These are phyloP conservation scores for Capsicum baccatum DNA, from an alignment of 257 asterid species.

Conservation along the genomic window DNA sequence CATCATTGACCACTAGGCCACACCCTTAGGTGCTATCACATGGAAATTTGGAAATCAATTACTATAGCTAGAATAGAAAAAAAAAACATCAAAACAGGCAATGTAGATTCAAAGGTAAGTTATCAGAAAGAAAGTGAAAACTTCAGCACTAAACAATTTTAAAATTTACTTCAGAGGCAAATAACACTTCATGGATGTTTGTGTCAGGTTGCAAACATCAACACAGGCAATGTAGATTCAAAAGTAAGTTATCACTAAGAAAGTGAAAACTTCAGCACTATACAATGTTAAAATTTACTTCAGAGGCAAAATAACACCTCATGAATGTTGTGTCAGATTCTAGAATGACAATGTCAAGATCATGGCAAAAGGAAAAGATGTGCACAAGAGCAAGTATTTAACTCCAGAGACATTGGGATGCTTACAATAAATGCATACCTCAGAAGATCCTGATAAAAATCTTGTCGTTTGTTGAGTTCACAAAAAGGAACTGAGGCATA, in stretches of 20 bases:
- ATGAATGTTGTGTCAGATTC: not conserved
- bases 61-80: not conserved
- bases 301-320: slow-evolving; percentile 18
- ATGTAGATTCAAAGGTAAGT: too few species aligned
- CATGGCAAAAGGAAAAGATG: not conserved
- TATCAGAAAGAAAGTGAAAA: too few species aligned
- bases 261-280: slow-evolving; percentile 1
- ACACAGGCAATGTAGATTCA: not conserved
- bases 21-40: too few species aligned
- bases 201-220: too few species aligned
- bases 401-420: slow-evolving; percentile 10
- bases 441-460: slow-evolving; percentile 84
- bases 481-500: slow-evolving; percentile 69
- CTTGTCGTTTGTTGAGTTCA: slow-evolving; percentile 69
- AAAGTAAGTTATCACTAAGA: not conserved
- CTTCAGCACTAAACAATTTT: too few species aligned
- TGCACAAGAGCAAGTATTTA: not conserved
- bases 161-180: too few species aligned
- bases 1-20: too few species aligned
- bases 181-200: too few species aligned
- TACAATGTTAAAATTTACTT: not conserved
- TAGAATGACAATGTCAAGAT: slow-evolving; percentile 1
- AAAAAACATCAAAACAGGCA: not conserved
- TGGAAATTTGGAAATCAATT: not conserved
- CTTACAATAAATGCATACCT: slow-evolving; percentile 50